A percentile compares a stretch with the other conserved stretches of the same genome.
Evolutionary conservation across 1,284 basidiomycete genomes (phyloP).

Genomic region (Cystobasidium sp.): DNA sequence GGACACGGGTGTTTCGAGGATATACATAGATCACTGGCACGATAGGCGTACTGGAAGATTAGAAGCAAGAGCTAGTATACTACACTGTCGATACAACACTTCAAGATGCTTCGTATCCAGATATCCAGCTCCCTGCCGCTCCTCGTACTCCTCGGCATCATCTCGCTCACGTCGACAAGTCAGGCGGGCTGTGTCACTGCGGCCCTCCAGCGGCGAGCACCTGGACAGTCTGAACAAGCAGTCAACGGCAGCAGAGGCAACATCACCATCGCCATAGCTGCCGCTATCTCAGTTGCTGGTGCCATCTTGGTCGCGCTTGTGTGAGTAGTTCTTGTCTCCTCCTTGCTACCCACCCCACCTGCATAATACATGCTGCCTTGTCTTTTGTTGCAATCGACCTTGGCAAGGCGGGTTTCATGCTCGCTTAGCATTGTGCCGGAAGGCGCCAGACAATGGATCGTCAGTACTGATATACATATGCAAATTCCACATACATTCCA

Average conservation of each 20-base stretch:
- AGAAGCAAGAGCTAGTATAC: no score
- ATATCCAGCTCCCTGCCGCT: no score
- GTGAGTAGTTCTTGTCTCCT: neutral
- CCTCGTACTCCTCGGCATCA: neutral
- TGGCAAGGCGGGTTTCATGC: no score
- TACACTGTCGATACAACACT: no score
- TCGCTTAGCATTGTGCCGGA: neutral
- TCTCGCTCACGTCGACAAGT: neutral
- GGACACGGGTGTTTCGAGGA: no score
- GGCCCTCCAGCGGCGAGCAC: neutral
- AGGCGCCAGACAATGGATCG: neutral
- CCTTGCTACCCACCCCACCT: neutral
- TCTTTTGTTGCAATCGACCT: no score
- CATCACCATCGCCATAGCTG: conserved; percentile 16
- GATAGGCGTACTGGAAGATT: no score
- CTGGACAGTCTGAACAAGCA: conserved; percentile 7
- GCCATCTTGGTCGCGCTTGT: neutral
- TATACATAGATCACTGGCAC: no score
- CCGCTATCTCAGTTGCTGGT: neutral
- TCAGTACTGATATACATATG: neutral
- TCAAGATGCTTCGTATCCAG: no score
- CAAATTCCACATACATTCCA: neutral
- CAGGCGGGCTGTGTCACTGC: neutral
- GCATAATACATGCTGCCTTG: no score
- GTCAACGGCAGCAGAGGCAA: neutral